Conservation (phyloP, 2,329 filamentous ascomycete genomes). For the Pseudogymnoascus sp. region DNA sequence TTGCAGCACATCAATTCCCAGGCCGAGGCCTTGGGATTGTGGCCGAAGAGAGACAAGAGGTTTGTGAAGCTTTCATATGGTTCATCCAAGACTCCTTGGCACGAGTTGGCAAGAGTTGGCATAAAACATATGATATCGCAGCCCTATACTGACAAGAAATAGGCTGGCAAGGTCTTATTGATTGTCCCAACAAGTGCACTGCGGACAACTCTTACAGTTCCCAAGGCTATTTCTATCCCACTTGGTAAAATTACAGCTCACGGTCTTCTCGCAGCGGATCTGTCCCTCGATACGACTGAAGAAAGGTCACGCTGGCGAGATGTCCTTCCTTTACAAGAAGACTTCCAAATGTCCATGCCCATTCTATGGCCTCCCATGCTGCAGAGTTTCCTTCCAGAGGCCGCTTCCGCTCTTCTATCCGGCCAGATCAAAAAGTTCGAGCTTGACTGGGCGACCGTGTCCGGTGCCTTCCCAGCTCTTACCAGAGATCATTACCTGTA, state of each 20-base stretch:
- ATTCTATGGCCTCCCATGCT: conserved; percentile 43
- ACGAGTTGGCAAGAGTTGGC: neutral
- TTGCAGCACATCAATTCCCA: conserved; percentile 59
- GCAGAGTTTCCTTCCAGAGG: conserved; percentile 38
- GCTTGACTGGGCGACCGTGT: conserved; percentile 42
- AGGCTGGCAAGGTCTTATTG: conserved; percentile 56
- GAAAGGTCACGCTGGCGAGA: conserved; percentile 50
- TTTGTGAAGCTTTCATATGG: conserved; percentile 29
- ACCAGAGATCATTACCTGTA: conserved; percentile 40
- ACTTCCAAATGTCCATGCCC: conserved; percentile 53
- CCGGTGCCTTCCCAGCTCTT: conserved; percentile 35
- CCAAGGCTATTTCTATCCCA: conserved; percentile 45
- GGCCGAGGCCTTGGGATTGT: conserved; percentile 73
- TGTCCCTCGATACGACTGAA: conserved; percentile 46
- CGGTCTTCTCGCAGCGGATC: conserved; percentile 62
- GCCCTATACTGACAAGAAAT: neutral
- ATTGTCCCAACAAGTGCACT: conserved; percentile 57
- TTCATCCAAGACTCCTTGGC: neutral
- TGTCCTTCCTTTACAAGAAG: conserved; percentile 56
- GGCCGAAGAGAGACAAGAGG: conserved; percentile 59
- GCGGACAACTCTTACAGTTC: conserved; percentile 55
- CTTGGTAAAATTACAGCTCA: conserved; percentile 55
- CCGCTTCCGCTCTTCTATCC: conserved; percentile 39
- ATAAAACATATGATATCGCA: conserved; percentile 5
- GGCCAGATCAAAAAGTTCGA: conserved; percentile 48